A percentile compares a stretch with the other conserved stretches of the same genome.
Conservation (phyloP, 2,329 filamentous ascomycete genomes). For the Sordariomycetes sp. region DNA sequence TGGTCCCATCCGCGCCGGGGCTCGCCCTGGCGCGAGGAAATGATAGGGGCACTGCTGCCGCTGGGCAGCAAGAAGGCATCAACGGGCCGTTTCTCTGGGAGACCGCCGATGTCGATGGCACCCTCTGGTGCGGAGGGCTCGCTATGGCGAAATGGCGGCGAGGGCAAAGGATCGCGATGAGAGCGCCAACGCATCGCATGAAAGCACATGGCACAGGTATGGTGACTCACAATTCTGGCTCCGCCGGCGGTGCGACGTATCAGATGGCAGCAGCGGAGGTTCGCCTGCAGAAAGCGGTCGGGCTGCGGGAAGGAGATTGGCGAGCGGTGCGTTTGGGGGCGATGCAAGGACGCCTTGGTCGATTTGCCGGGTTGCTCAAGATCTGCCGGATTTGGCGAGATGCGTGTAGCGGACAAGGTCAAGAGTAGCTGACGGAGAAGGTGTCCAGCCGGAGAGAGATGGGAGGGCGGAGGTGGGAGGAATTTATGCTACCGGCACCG, state of each 20-base stretch:
- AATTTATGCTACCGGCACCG: background rate
- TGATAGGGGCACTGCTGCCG: background rate
- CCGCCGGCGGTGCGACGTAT: conserved; percentile 1
- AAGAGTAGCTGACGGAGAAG: background rate
- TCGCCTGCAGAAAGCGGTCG: background rate
- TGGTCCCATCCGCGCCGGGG: background rate
- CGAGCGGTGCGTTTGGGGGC: background rate
- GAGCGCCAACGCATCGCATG: conserved; percentile 3
- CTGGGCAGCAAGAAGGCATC: conserved; percentile 5
- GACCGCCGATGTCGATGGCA: background rate
- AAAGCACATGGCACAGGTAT: background rate
- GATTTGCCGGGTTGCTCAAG: background rate
- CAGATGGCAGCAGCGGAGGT: background rate
- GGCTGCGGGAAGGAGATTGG: background rate
- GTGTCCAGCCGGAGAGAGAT: background rate
- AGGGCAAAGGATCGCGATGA: background rate
- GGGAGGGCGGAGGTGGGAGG: background rate
- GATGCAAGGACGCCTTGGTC: conserved; percentile 4
- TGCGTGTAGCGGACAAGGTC: background rate
- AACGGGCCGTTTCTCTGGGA: background rate
- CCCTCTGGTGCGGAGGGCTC: background rate
- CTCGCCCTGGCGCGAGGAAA: background rate
- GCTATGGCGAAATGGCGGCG: background rate
- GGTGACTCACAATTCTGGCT: conserved; percentile 5
- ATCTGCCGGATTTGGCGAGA: background rate